phyloP scores from a whole-genome alignment of 164 flowering plant genomes.

The Annona cherimola region DNA sequence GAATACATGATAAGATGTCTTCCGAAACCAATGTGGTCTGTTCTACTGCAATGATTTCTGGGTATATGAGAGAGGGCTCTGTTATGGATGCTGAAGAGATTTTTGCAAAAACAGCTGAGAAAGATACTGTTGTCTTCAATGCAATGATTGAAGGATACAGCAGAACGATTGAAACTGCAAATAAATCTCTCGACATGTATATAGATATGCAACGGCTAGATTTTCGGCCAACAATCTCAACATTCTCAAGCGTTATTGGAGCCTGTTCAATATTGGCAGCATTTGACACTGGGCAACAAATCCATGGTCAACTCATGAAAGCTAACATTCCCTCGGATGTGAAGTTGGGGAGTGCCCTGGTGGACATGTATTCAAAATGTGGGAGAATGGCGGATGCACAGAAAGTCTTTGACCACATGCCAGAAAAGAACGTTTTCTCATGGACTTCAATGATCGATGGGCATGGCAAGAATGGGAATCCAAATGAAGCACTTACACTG shows the following conservation, averaged over 20 bases:
- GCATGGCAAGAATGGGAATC: constrained; percentile 81
- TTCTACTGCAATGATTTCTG: constrained; percentile 81
- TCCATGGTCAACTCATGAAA: constrained; percentile 69
- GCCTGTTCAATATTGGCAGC: constrained; percentile 68
- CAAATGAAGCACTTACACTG: constrained; percentile 56
- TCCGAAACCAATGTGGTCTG: constrained; percentile 59
- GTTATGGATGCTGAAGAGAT: constrained; percentile 63
- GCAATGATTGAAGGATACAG: constrained; percentile 98
- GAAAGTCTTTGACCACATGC: constrained; percentile 62
- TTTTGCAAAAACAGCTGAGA: constrained; percentile 40
- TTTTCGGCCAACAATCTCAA: constrained; percentile 63
- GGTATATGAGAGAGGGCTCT: constrained; percentile 64
- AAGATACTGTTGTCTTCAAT: constrained; percentile 78
- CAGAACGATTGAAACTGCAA: constrained; percentile 48
- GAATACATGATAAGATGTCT: constrained; percentile 53
- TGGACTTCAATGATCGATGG: constrained; percentile 99
- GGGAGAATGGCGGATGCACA: constrained; percentile 69
- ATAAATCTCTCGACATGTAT: constrained; percentile 50
- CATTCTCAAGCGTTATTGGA: constrained; percentile 81
- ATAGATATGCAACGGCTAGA: constrained; percentile 53
- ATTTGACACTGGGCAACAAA: constrained; percentile 65
- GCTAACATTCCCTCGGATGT: constrained; percentile 31
- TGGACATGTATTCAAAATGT: constrained; percentile 89
- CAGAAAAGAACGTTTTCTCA: constrained; percentile 61
- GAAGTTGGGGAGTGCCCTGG: constrained; percentile 76